A percentile compares a stretch with the other conserved stretches of the same genome.
phyloP scores from a whole-genome alignment of 345 rosid species.

The Populus davidiana region DNA sequence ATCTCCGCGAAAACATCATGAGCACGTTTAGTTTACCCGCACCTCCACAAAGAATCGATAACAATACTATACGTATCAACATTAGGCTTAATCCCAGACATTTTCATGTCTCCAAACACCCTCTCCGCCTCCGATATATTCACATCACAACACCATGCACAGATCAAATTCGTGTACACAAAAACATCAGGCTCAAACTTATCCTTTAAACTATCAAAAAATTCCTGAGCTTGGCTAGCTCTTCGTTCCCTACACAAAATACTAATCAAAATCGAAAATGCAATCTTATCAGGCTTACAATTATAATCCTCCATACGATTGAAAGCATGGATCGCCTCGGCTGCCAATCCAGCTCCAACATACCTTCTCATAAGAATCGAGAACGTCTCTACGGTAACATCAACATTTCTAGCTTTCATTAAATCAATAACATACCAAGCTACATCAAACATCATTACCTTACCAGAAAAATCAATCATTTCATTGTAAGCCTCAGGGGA shows the following conservation, averaged over 20 bases:
- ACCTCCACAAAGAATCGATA: constrained; percentile 77
- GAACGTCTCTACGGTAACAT: constrained; percentile 51
- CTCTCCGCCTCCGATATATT: constrained; percentile 65
- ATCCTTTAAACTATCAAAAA: constrained; percentile 61
- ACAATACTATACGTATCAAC: constrained; percentile 78
- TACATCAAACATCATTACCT: constrained; percentile 63
- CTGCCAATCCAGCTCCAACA: constrained; percentile 73
- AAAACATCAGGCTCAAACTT: constrained; percentile 70
- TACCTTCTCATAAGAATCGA: constrained; percentile 73
- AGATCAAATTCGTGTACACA: constrained; percentile 68
- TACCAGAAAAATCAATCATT: constrained; percentile 79
- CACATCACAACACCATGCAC: constrained; percentile 84
- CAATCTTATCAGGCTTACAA: constrained; percentile 65
- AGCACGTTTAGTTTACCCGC: constrained; percentile 76
- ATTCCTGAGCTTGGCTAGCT: constrained; percentile 74
- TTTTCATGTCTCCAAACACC: constrained; percentile 72
- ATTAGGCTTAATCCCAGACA: constrained; percentile 65
- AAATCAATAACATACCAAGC: constrained; percentile 72
- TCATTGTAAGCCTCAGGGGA: constrained; percentile 69
- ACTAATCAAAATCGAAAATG: constrained; percentile 68
- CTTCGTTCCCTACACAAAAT: constrained; percentile 61
- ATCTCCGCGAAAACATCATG: constrained; percentile 85
- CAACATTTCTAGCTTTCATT: constrained; percentile 63
- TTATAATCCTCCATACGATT: constrained; percentile 91
- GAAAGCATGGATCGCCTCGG: constrained; percentile 82